These are phyloP conservation scores for Trametes cingulata DNA, from an alignment of 768 basidiomycete species.

Conservation along the genomic window DNA sequence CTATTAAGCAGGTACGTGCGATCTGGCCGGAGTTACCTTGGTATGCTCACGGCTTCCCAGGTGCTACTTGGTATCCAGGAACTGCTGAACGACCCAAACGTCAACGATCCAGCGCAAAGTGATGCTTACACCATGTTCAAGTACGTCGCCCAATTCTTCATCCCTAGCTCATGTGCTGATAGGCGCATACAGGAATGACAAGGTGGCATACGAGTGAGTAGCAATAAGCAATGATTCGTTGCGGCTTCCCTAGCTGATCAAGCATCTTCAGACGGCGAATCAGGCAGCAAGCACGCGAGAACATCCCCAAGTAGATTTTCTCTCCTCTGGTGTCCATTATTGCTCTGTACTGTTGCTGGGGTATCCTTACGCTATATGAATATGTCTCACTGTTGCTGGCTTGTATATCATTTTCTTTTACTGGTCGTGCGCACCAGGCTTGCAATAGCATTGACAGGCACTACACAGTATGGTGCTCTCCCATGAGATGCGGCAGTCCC, in stretches of 20 bases:
- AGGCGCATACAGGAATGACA: slow-evolving; percentile 73
- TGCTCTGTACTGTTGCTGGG: slow-evolving; percentile 13
- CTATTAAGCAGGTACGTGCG: slow-evolving; percentile 86
- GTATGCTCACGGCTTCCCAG: slow-evolving; percentile 41
- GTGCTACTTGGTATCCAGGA: slow-evolving; percentile 96
- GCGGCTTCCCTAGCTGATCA: slow-evolving; percentile 1
- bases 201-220: slow-evolving; percentile 85
- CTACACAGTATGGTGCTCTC: background rate
- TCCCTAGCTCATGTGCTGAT: background rate
- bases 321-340: background rate
- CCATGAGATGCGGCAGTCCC: background rate
- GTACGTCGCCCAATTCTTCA: slow-evolving; percentile 49
- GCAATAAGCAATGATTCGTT: background rate
- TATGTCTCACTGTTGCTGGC: background rate
- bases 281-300: slow-evolving; percentile 84
- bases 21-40: background rate
- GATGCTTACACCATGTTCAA: slow-evolving; percentile 99
- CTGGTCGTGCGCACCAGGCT: background rate
- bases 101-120: slow-evolving; percentile 96
- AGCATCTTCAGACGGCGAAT: slow-evolving; percentile 62
- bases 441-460: background rate
- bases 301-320: slow-evolving; percentile 71
- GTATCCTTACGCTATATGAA: slow-evolving; percentile 18
- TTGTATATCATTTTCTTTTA: background rate
- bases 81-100: slow-evolving; percentile 92